A percentile compares a stretch with the other conserved stretches of the same genome.
Evolutionary conservation across 2,329 filamentous ascomycete genomes (phyloP).

Genomic region (Huntiella bhutanensis): DNA sequence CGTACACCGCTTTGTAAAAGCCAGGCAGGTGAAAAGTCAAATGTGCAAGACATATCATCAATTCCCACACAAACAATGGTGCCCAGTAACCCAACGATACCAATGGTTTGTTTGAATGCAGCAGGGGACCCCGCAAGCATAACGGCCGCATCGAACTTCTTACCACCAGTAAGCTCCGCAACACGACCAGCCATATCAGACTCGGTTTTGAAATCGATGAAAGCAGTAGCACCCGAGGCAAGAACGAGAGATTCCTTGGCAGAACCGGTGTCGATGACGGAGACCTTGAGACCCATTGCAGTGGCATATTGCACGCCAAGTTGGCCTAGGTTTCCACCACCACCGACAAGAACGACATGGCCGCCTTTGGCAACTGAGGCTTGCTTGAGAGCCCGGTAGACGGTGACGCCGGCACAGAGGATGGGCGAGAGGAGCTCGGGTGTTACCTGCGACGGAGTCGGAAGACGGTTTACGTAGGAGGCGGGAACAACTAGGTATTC

Average conservation of each 20-base stretch:
- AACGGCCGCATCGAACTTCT: not conserved
- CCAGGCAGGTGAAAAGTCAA: not conserved
- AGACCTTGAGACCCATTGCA: slow-evolving; percentile 55
- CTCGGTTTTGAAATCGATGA: not conserved
- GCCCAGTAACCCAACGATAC: not conserved
- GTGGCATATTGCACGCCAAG: slow-evolving; percentile 61
- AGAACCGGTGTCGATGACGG: slow-evolving; percentile 57
- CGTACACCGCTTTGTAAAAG: not conserved
- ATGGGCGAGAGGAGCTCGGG: slow-evolving; percentile 49
- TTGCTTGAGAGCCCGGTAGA: slow-evolving; percentile 58
- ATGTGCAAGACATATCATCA: too few relatives aligned
- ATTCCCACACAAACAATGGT: not conserved
- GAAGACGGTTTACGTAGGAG: slow-evolving; percentile 47
- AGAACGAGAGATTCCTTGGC: slow-evolving; percentile 37
- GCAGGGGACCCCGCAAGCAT: not conserved
- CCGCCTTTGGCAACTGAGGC: slow-evolving; percentile 43
- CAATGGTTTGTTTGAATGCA: not conserved
- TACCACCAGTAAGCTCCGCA: not conserved
- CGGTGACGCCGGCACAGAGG: slow-evolving; percentile 31
- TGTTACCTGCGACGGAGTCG: slow-evolving; percentile 32
- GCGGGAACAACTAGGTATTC: slow-evolving; percentile 53
- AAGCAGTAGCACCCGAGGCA: not conserved
- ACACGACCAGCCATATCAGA: not conserved
- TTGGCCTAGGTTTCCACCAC: slow-evolving; percentile 50
- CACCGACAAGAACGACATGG: slow-evolving; percentile 54